These are phyloP conservation scores for Phyllosticta citriasiana DNA, from an alignment of 2,329 filamentous ascomycete genomes.

Conservation along the genomic window DNA sequence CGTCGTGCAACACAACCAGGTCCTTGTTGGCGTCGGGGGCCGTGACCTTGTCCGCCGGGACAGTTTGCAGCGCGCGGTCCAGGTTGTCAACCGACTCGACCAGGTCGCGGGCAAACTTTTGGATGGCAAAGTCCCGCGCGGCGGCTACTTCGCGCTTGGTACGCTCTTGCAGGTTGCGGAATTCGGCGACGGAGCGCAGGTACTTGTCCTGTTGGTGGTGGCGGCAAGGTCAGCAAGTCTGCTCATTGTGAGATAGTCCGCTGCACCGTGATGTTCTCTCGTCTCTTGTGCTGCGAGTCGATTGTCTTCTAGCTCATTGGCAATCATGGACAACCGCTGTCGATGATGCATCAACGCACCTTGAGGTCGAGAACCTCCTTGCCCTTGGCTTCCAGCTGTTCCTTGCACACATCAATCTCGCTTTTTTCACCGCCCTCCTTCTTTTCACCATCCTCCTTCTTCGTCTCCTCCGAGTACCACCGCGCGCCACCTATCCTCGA, in stretches of 20 bases:
- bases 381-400: constrained; percentile 62
- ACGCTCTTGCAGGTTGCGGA: constrained; percentile 94
- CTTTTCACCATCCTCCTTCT: constrained; percentile 29
- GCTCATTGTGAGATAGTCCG: background rate
- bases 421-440: constrained; percentile 35
- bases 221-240: constrained; percentile 1
- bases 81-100: constrained; percentile 95
- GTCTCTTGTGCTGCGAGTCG: background rate
- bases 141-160: constrained; percentile 81
- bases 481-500: constrained; percentile 23
- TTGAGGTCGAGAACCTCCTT: constrained; percentile 74
- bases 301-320: background rate
- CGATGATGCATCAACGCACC: constrained; percentile 41
- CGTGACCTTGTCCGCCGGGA: constrained; percentile 63
- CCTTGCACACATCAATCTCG: constrained; percentile 37
- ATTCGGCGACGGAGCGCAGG: constrained; percentile 87
- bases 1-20: constrained; percentile 70
- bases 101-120: constrained; percentile 87
- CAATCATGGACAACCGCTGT: too few species aligned
- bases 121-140: constrained; percentile 87
- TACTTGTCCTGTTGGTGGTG: constrained; percentile 66
- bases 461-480: constrained; percentile 37
- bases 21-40: constrained; percentile 51
- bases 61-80: constrained; percentile 77
- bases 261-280: background rate